Conservation (phyloP, 805 yeast genomes). For the Myxozyma vanderwaltii region DNA sequence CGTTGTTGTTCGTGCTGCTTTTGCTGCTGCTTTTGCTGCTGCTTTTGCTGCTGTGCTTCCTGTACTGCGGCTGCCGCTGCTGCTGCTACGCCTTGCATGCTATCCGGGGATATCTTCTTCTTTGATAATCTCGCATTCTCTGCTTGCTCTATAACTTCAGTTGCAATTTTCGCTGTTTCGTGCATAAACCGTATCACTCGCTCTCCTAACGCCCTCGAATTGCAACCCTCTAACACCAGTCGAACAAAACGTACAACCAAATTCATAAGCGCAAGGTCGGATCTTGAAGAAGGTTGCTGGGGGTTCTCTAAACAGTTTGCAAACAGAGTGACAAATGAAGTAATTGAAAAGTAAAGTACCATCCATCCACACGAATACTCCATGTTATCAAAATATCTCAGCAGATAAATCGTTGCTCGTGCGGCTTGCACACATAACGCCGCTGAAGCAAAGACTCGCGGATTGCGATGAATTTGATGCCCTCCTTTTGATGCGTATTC, state of each 20-base stretch:
- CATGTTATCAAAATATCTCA: constrained; percentile 20
- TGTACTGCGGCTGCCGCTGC: not conserved
- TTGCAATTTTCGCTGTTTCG: constrained; percentile 10
- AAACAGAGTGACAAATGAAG: constrained; percentile 31
- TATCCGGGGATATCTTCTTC: not conserved
- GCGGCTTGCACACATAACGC: constrained; percentile 37
- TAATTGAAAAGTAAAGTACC: constrained; percentile 20
- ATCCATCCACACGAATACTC: constrained; percentile 28
- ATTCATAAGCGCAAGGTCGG: constrained; percentile 34
- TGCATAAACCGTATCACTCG: not conserved
- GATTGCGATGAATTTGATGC: constrained; percentile 21
- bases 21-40: not conserved
- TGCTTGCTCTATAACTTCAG: constrained; percentile 14
- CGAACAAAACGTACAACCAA: constrained; percentile 17
- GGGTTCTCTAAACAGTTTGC: constrained; percentile 36
- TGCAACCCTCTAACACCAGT: not conserved
- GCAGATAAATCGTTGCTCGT: constrained; percentile 31
- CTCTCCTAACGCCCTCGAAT: not conserved
- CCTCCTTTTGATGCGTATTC: not conserved
- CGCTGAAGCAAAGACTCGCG: constrained; percentile 36
- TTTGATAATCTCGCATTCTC: not conserved
- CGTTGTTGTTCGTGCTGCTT: not conserved
- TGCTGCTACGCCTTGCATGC: too few relatives aligned
- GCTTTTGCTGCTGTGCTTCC: not conserved
- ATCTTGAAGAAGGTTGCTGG: constrained; percentile 26